Percentiles rank a stretch among this genome's conserved stretches.
These are phyloP conservation scores for Orbilia ellipsospora DNA, from an alignment of 2,329 filamentous ascomycete species.

Conservation along the genomic window DNA sequence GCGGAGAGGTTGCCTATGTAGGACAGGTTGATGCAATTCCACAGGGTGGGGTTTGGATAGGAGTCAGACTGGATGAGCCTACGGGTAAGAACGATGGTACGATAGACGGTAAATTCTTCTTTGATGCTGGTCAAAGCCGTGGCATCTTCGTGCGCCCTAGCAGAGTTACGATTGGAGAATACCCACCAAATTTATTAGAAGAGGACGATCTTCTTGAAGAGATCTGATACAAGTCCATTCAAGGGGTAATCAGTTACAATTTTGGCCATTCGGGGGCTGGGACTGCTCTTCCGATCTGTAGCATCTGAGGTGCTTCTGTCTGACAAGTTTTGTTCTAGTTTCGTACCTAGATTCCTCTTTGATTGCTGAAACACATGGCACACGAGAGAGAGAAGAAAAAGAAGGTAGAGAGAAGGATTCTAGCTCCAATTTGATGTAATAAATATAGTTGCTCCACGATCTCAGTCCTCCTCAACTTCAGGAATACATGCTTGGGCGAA, in stretches of 20 bases:
- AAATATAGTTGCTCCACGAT: not conserved
- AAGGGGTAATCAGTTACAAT: no score
- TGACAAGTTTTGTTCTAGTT: no score
- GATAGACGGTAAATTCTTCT: slow-evolving; percentile 75
- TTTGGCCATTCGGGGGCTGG: no score
- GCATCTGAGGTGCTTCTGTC: no score
- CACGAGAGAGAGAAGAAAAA: no score
- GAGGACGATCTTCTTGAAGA: slow-evolving; percentile 78
- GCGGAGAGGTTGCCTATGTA: slow-evolving; percentile 77
- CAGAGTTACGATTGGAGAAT: slow-evolving; percentile 80
- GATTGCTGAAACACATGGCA: no score
- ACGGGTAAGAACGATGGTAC: slow-evolving; percentile 85
- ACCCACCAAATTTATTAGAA: slow-evolving; percentile 65
- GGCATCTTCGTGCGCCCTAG: slow-evolving; percentile 84
- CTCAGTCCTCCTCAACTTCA: slow-evolving; percentile 15
- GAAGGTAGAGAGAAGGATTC: no score
- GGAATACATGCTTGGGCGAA: slow-evolving; percentile 82
- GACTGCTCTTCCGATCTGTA: no score
- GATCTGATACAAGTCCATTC: slow-evolving; percentile 67
- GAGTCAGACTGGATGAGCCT: slow-evolving; percentile 80
- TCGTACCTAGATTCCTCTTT: no score
- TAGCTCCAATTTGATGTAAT: not conserved
- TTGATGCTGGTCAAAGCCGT: slow-evolving; percentile 73
- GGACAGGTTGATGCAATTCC: slow-evolving; percentile 80
- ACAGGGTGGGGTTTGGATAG: slow-evolving; percentile 75